Percentiles rank a stretch among this genome's conserved stretches.
Conservation (phyloP, 2,329 filamentous ascomycete genomes). For the Pseudogymnoascus sp. region DNA sequence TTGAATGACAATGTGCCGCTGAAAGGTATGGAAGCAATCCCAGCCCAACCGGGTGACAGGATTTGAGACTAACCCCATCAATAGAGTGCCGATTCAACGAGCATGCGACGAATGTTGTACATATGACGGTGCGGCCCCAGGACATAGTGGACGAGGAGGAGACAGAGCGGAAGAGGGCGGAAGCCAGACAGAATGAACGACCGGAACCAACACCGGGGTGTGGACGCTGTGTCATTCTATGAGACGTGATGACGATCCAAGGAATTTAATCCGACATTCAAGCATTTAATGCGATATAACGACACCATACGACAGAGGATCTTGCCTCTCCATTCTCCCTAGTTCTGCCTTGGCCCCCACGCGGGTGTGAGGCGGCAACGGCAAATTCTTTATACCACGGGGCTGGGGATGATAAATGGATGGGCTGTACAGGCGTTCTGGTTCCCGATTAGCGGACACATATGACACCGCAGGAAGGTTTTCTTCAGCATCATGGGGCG, state of each 20-base stretch:
- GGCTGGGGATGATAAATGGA: not conserved
- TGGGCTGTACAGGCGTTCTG: conserved; percentile 5
- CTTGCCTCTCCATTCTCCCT: not conserved
- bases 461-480: conserved; percentile 1
- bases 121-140: conserved; percentile 86
- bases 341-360: not conserved
- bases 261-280: not conserved
- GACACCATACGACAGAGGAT: conserved; percentile 5
- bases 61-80: conserved; percentile 29
- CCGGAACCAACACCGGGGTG: conserved; percentile 50
- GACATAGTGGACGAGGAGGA: conserved; percentile 69
- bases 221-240: conserved; percentile 53
- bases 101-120: conserved; percentile 74
- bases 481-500: not conserved
- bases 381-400: not conserved
- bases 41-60: not conserved
- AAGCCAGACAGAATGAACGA: conserved; percentile 39
- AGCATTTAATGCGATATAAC: conserved; percentile 8
- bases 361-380: not conserved
- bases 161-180: conserved; percentile 20
- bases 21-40: conserved; percentile 54
- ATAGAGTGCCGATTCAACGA: conserved; percentile 66
- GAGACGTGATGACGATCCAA: conserved; percentile 17
- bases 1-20: conserved; percentile 80
- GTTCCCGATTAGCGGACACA: conserved; percentile 1